Base-by-base conservation (phyloP, 129 eudicot genomes). In the Kitagawia praeruptora region DNA sequence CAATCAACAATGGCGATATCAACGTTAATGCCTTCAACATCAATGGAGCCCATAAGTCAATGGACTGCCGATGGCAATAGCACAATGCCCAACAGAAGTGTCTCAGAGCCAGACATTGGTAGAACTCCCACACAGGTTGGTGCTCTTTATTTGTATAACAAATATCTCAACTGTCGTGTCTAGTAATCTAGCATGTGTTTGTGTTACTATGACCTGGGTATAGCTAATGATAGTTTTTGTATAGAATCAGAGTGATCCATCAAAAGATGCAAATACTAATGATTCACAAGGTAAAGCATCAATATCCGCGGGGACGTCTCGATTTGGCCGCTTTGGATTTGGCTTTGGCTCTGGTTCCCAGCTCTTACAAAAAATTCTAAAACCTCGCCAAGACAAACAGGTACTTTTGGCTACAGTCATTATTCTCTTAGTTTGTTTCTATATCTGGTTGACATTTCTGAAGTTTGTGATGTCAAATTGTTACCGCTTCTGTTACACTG, bases 1-100 rank as follows among this genome's bases (percentile, higher is more conserved):
- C 97, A 95, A 75, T 92, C 99, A 70, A 86, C 96, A 25, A 86
- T 89, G 93, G 96, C 93, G 9, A 92, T 92, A 90, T 85, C 99
- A 3, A 85, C 96, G 66, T 82, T 92, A 80, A 81, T 87, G 42
- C 92, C 98, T 79, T 90, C 99, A 47, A 88, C 91, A 71, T 92
- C 97, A 51, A 86, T 87, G 96, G 98, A 95, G 85, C 98, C 93
- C 58, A 86, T 91, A 78, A 91, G 74, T 80, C 85, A 87, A 58
- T 77, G 86, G 83, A 79, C 94, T 16, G 83, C 89, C 45, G 93
- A 85, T 77, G 82, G 80, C 73, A 87, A 79, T 76, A 87, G 78
- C 89, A 79, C 86, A 76, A 85, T 85, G 87, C 96, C 90, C 79
- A 89, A 91, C 76, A 86, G 99, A 89, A 92, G 97, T 70, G 96